A percentile compares a stretch with the other conserved stretches of the same genome.
These are phyloP conservation scores for Saccharomyces hybrid DNA, from an alignment of 1,139 yeast species.

Conservation along the genomic window DNA sequence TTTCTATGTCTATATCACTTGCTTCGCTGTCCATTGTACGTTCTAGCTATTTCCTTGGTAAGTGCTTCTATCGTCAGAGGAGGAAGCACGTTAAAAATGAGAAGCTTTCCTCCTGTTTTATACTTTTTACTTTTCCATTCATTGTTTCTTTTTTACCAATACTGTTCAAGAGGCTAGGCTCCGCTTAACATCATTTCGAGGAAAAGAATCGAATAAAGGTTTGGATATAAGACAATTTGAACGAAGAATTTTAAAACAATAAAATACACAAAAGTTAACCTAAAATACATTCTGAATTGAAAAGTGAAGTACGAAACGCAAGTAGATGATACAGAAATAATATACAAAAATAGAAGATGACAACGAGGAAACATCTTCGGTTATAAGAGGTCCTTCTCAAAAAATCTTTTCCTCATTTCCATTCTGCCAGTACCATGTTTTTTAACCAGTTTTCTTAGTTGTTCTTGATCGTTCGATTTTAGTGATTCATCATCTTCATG, in stretches of 20 bases:
- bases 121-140: neutral
- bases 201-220: neutral
- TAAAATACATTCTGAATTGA: neutral
- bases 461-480: constrained; percentile 29
- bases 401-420: constrained; percentile 35
- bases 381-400: constrained; percentile 32
- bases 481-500: constrained; percentile 39
- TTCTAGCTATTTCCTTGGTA: neutral
- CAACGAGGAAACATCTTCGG: neutral
- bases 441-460: constrained; percentile 29
- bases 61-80: neutral
- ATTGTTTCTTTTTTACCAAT: constrained; percentile 1
- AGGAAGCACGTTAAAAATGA: neutral
- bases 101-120: neutral
- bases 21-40: constrained; percentile 12
- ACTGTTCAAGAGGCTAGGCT: neutral
- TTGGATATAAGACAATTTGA: neutral
- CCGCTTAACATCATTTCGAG: constrained; percentile 1
- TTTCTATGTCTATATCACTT: constrained; percentile 10
- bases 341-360: neutral
- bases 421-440: constrained; percentile 37
- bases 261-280: neutral
- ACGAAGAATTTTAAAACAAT: neutral
- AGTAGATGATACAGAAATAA: neutral
- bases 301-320: neutral